Evolutionary conservation across 1,284 basidiomycete genomes (phyloP).

Genomic region (Ustilago vetiveriae): DNA sequence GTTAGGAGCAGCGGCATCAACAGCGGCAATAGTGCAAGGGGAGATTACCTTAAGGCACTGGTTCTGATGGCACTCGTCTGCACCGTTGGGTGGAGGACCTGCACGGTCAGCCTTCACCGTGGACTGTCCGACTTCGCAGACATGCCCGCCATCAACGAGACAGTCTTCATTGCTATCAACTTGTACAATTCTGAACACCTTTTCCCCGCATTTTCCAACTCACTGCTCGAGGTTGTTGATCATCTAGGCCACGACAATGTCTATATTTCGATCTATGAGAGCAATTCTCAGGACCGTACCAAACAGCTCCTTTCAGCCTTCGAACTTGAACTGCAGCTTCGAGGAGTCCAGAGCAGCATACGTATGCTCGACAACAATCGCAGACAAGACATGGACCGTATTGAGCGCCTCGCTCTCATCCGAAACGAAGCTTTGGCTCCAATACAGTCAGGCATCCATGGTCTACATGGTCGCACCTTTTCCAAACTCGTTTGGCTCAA

Average conservation of each 20-base stretch:
- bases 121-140: constrained; percentile 5
- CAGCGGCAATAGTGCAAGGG: background rate
- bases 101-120: constrained; percentile 15
- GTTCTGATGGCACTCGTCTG: constrained; percentile 9
- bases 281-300: constrained; percentile 70
- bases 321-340: constrained; percentile 61
- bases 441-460: constrained; percentile 25
- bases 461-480: constrained; percentile 32
- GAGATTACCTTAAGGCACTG: constrained; percentile 19
- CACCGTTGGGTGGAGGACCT: constrained; percentile 24
- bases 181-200: constrained; percentile 54
- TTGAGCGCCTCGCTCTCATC: constrained; percentile 45
- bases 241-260: constrained; percentile 71
- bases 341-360: constrained; percentile 25
- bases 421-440: constrained; percentile 53
- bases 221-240: constrained; percentile 34
- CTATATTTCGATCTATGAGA: constrained; percentile 73
- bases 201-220: constrained; percentile 45
- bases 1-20: background rate
- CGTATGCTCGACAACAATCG: constrained; percentile 39
- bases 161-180: constrained; percentile 47
- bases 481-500: constrained; percentile 54
- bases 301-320: constrained; percentile 69
- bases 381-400: constrained; percentile 41
- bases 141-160: constrained; percentile 13